A percentile compares a stretch with the other conserved stretches of the same genome.
Evolutionary conservation across 1,284 basidiomycete genomes (phyloP).

Genomic region (Cutaneotrichosporon sp.): DNA sequence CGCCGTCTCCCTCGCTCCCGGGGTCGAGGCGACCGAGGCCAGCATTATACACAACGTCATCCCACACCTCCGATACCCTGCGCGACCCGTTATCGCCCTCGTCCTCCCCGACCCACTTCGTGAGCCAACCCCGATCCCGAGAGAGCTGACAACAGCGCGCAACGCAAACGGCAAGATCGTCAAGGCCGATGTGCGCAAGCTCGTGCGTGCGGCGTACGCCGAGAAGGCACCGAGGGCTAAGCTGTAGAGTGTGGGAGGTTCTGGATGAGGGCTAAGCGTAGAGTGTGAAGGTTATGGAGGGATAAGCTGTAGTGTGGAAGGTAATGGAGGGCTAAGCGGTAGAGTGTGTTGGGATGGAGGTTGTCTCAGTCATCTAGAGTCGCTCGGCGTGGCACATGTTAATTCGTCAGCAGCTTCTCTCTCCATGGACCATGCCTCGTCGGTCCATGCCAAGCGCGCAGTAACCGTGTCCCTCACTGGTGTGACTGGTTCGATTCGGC

Average conservation of each 20-base stretch:
- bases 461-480: too few relatives aligned
- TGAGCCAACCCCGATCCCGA: background rate
- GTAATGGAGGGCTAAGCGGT: too few relatives aligned
- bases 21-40: slow-evolving; percentile 13
- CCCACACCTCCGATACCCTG: slow-evolving; percentile 27
- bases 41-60: slow-evolving; percentile 17
- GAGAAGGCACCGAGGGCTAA: slow-evolving; percentile 12
- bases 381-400: too few relatives aligned
- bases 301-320: background rate
- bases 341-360: too few relatives aligned
- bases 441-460: too few relatives aligned
- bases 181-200: slow-evolving; percentile 21
- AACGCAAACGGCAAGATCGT: slow-evolving; percentile 27
- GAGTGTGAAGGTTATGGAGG: background rate
- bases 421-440: too few relatives aligned
- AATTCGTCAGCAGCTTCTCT: too few relatives aligned
- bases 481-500: too few relatives aligned
- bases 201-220: slow-evolving; percentile 18
- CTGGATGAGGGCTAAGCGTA: slow-evolving; percentile 17
- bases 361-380: too few relatives aligned
- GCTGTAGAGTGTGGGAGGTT: slow-evolving; percentile 8
- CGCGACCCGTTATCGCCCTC: slow-evolving; percentile 32
- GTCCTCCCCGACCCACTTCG: slow-evolving; percentile 23
- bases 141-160: slow-evolving; percentile 14
- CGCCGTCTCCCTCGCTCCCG: slow-evolving; percentile 33